Evolutionary conservation across 208 protist species (phyloP), one percentile per base, ranked within the genome.

Genomic region (Leishmania arabica): DNA sequence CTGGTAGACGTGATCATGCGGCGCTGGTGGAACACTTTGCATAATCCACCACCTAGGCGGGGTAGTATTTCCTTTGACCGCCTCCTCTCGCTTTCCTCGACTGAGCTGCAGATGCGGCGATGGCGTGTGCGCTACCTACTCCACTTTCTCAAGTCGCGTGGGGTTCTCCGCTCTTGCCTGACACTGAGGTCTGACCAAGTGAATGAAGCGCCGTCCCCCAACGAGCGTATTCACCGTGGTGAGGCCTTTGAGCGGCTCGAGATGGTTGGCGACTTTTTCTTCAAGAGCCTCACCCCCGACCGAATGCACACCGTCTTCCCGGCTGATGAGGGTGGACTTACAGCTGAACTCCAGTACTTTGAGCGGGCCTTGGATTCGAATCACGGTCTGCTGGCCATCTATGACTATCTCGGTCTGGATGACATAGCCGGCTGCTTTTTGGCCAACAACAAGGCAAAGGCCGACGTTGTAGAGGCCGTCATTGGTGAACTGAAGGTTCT

Each of bases 391-490:
- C 84, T 93, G n/a, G 84, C 84, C 65, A 91, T 95, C 60, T 98
- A 98, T 81, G 92, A 98, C 76, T 93, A 93, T 58, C 79, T 98
- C 45, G 53, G 90, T 21, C 80, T 96, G 5, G 88, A 95, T 81
- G 73, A 81, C n/a, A 78, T 98, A 11, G 82, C 90, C 11, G 89
- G 90, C 19, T 27, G 82, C 19, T 45, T 83, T 1, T 78, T 98
- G 31, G 79, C 91, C 34, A 91, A 95, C 81, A 93, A 84, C 75
- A 98, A 98, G 78, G 84, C 87, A 19, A 98, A 98, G 81, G 78
- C 95, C 0, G 95, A 98, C 77, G 91, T 96, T 11, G 89, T 98
- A 1, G 95, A 98, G 79, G 84, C 90, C 45, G 31, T 98, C n/a
- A 88, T 95, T 75, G 95, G 95, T 2, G 93, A 98, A 80, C 86